These are phyloP conservation scores for Penicillium alfredii DNA, from an alignment of 495 filamentous ascomycete genomes.

Conservation along the genomic window DNA sequence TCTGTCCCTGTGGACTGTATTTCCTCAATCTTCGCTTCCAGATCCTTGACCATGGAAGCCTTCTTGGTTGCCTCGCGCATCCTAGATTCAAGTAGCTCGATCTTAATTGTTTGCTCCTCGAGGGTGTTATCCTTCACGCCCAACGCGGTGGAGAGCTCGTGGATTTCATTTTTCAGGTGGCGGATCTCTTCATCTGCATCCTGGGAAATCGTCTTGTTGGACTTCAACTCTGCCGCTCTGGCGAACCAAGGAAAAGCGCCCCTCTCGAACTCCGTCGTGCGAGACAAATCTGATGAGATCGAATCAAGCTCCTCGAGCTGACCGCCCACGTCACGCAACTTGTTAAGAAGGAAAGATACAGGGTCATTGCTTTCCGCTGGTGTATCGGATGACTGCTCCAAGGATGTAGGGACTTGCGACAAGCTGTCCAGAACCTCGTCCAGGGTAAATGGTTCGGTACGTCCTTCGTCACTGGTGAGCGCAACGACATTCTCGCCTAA, in stretches of 20 bases:
- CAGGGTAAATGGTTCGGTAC: conserved; percentile 60
- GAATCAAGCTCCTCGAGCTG: conserved; percentile 67
- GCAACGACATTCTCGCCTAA: conserved; percentile 60
- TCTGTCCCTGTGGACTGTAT: conserved; percentile 40
- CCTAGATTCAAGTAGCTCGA: conserved; percentile 47
- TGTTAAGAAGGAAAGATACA: conserved; percentile 62
- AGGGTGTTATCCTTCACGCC: conserved; percentile 89
- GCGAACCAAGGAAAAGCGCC: conserved; percentile 73
- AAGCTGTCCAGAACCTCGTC: conserved; percentile 58
- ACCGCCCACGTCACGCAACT: conserved; percentile 57
- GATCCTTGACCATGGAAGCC: conserved; percentile 40
- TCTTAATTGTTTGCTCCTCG: conserved; percentile 74
- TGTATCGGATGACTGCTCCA: conserved; percentile 23
- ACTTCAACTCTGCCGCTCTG: conserved; percentile 70
- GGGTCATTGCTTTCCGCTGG: conserved; percentile 49
- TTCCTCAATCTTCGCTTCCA: conserved; percentile 58
- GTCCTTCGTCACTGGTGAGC: conserved; percentile 66
- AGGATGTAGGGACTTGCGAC: conserved; percentile 45
- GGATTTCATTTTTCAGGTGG: conserved; percentile 66
- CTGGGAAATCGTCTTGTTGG: conserved; percentile 66
- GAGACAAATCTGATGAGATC: conserved; percentile 66
- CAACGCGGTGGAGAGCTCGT: conserved; percentile 54
- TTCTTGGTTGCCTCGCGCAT: conserved; percentile 51
- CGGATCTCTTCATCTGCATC: conserved; percentile 77
- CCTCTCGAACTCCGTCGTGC: conserved; percentile 80